Evolutionary conservation across 129 eudicot genomes (phyloP), one percentile per base, ranked within the genome.

Genomic region (Flaveria trinervia): DNA sequence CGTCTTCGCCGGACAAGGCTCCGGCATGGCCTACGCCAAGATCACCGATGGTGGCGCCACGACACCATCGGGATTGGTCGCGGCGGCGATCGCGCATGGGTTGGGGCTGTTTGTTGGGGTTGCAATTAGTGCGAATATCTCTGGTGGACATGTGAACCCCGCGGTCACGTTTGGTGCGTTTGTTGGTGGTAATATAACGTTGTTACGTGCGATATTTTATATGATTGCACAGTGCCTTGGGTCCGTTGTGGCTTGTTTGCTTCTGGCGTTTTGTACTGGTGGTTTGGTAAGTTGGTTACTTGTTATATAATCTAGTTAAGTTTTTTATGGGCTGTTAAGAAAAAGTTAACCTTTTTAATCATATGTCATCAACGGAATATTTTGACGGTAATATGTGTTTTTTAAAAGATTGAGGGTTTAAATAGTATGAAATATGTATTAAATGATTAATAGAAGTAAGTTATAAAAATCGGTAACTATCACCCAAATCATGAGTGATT

Each of bases 121-220:
- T 4, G 76, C 88, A 0, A 74, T 85, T 13, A 84, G 55, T 1
- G 89, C 89, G 17, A 87, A 87, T 61, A 74, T 84, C 64, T 87
- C 92, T 48, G 92, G 92, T 22, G 92, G 92, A 26, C 92, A 87
- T 23, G 88, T 87, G 10, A 87, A 87, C 81, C 92, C 92, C 0
- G 92, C 92, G 2, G 92, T 87, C 10, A 87, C 92, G 0, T 84
- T 87, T 14, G 92, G 92, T 0, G 82, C 88, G 55, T 84, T 82
- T 46, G 36, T 87, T 46, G 92, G 92, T 6, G 92, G 92, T 9
- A 82, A 87, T 14, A 74, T 87, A 8, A 84, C 88, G 0, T 75
- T 87, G 25, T 54, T 87, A 11, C 83, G 86, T 2, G 92, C 83
- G 3, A 5, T 82, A 3, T 80, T 77, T 0, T 87, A 87, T 41